phyloP scores from a whole-genome alignment of 176 grass and related monocot genomes.

The Ananas comosus region DNA sequence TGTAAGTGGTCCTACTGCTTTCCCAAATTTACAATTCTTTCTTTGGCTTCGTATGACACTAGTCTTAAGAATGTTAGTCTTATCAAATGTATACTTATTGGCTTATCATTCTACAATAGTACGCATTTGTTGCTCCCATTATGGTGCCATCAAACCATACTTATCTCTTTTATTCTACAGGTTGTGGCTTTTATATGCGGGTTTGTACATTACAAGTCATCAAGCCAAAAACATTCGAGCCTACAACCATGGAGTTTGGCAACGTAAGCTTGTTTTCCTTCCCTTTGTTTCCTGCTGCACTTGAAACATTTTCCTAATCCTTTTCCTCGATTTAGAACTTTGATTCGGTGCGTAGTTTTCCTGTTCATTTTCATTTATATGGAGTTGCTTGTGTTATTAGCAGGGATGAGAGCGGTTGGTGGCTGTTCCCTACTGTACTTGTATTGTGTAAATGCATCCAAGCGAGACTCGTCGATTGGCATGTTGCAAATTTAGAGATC shows the following conservation, averaged over 20 bases:
- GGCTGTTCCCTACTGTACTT: constrained; percentile 76
- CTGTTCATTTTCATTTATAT: not conserved
- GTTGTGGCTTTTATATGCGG: constrained; percentile 89
- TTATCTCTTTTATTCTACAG: constrained; percentile 27
- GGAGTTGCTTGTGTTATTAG: constrained; percentile 4
- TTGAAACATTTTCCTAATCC: not conserved
- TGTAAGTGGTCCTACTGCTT: constrained; percentile 45
- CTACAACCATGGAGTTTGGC: constrained; percentile 85
- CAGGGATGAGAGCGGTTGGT: constrained; percentile 99
- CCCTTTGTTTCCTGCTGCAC: not conserved
- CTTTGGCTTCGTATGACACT: not conserved
- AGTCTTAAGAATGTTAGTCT: not conserved
- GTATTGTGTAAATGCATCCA: constrained; percentile 95
- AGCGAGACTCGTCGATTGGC: constrained; percentile 98
- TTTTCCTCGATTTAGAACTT: not conserved
- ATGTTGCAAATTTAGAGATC: constrained; percentile 95
- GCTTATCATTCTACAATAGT: not conserved
- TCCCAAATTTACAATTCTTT: constrained; percentile 4
- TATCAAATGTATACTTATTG: too few species aligned
- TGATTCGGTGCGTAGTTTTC: not conserved
- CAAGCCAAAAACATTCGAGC: constrained; percentile 71
- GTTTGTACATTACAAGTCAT: constrained; percentile 92
- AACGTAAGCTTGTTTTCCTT: constrained; percentile 51
- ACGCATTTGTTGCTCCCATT: not conserved
- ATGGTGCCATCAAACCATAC: not conserved